These are phyloP conservation scores for Royoungia palumana DNA, from an alignment of 768 basidiomycete genomes.

Conservation along the genomic window DNA sequence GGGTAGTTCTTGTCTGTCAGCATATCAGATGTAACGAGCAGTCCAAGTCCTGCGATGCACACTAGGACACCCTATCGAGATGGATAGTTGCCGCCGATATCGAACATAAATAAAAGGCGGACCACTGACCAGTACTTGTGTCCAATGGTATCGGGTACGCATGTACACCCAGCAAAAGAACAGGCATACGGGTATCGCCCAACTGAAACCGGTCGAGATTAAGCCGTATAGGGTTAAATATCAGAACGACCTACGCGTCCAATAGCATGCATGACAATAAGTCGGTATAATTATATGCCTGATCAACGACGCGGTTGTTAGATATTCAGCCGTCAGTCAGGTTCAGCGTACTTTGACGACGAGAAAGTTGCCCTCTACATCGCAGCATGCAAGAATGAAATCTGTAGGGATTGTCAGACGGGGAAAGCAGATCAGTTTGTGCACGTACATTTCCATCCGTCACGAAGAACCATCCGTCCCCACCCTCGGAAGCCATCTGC, in stretches of 20 bases:
- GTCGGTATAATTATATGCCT: constrained; percentile 86
- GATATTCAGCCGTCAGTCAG: background rate
- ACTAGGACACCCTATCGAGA: constrained; percentile 60
- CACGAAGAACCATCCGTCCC: constrained; percentile 64
- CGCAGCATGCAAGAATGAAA: constrained; percentile 70
- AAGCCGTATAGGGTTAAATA: background rate
- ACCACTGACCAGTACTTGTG: constrained; percentile 63
- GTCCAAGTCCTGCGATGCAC: constrained; percentile 70
- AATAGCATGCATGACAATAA: constrained; percentile 89
- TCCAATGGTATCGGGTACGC: constrained; percentile 78
- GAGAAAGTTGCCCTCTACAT: constrained; percentile 87
- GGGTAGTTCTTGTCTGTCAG: constrained; percentile 73
- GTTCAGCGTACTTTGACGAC: constrained; percentile 59
- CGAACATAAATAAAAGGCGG: background rate
- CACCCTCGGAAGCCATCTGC: constrained; percentile 83
- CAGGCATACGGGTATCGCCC: constrained; percentile 87
- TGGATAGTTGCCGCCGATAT: background rate
- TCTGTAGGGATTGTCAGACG: constrained; percentile 42
- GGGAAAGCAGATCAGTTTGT: background rate
- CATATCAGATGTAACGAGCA: constrained; percentile 78
- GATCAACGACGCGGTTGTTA: background rate
- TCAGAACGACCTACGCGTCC: constrained; percentile 58
- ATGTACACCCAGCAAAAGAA: constrained; percentile 83
- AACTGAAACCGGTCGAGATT: constrained; percentile 40
- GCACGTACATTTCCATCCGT: constrained; percentile 84